These are phyloP conservation scores for Cryptococcus amylolentus DNA, from an alignment of 1,284 basidiomycete genomes.

Conservation along the genomic window DNA sequence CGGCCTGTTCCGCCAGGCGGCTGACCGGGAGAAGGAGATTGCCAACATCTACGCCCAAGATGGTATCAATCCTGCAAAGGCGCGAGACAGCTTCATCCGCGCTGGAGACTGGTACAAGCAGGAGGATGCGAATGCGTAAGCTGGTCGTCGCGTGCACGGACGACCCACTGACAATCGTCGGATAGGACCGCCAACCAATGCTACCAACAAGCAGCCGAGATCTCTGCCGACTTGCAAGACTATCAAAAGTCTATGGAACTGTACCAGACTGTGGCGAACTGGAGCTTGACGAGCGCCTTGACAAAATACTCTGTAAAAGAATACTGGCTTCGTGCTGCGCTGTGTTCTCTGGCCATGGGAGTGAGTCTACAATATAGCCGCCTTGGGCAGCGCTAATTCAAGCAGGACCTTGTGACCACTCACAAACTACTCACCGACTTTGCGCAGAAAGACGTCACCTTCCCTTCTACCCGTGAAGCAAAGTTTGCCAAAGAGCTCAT, in stretches of 20 bases:
- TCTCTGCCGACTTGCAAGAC: conserved; percentile 84
- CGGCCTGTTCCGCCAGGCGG: conserved; percentile 94
- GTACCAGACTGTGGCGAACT: conserved; percentile 86
- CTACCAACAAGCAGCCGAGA: conserved; percentile 92
- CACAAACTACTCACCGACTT: conserved; percentile 74
- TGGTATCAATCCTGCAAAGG: conserved; percentile 51
- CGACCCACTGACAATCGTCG: background rate
- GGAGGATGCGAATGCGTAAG: conserved; percentile 92
- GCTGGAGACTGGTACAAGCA: conserved; percentile 98
- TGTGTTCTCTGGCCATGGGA: conserved; percentile 86
- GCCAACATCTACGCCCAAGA: conserved; percentile 84
- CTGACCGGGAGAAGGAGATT: conserved; percentile 96
- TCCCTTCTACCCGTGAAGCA: conserved; percentile 79
- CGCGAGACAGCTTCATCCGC: conserved; percentile 84
- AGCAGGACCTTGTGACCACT: conserved; percentile 79
- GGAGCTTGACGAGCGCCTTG: conserved; percentile 74
- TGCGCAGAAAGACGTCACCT: conserved; percentile 68
- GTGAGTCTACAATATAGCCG: conserved; percentile 54
- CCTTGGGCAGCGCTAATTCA: background rate
- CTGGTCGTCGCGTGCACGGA: conserved; percentile 15
- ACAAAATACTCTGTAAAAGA: conserved; percentile 99
- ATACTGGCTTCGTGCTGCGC: conserved; percentile 82
- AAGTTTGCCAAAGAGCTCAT: conserved; percentile 76
- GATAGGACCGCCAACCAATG: conserved; percentile 88
- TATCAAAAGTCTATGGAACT: conserved; percentile 80